phyloP scores from a whole-genome alignment of 805 yeast genomes.

The Kazachstania martiniae region DNA sequence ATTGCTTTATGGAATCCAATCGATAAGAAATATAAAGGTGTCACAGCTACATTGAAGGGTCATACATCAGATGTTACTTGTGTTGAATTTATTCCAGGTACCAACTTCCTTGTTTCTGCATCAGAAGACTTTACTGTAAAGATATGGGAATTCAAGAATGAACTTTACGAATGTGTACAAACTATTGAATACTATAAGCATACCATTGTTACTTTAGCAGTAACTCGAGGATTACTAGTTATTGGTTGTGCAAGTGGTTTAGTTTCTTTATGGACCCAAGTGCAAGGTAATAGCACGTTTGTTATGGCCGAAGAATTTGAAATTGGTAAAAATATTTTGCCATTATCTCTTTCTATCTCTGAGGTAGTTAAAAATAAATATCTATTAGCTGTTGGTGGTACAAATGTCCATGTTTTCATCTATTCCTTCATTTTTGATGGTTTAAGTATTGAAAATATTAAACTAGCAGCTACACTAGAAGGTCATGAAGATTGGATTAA shows the following conservation, averaged over 20 bases:
- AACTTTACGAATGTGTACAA: constrained; percentile 14
- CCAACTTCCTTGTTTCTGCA: constrained; percentile 43
- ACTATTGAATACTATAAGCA: constrained; percentile 33
- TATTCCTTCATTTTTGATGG: constrained; percentile 33
- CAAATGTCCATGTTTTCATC: constrained; percentile 43
- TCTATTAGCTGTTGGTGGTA: constrained; percentile 64
- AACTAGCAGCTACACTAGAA: constrained; percentile 42
- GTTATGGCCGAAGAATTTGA: constrained; percentile 16
- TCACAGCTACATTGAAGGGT: constrained; percentile 44
- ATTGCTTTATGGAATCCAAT: constrained; percentile 65
- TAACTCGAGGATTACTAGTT: constrained; percentile 32
- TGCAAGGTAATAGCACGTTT: constrained; percentile 10
- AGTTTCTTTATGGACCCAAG: constrained; percentile 41
- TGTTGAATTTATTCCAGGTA: constrained; percentile 44
- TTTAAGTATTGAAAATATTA: constrained; percentile 15
- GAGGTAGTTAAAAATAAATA: constrained; percentile 25
- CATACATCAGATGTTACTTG: constrained; percentile 57
- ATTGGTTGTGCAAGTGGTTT: constrained; percentile 59
- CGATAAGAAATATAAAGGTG: constrained; percentile 33
- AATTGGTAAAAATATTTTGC: constrained; percentile 18
- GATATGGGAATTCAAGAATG: constrained; percentile 40
- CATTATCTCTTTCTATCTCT: constrained; percentile 19
- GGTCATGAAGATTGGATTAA: constrained; percentile 98
- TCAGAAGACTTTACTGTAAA: constrained; percentile 56
- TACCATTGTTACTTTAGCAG: constrained; percentile 47